These are phyloP conservation scores for Bruguiera gymnorhiza DNA, from an alignment of 345 rosid genomes.

Conservation along the genomic window DNA sequence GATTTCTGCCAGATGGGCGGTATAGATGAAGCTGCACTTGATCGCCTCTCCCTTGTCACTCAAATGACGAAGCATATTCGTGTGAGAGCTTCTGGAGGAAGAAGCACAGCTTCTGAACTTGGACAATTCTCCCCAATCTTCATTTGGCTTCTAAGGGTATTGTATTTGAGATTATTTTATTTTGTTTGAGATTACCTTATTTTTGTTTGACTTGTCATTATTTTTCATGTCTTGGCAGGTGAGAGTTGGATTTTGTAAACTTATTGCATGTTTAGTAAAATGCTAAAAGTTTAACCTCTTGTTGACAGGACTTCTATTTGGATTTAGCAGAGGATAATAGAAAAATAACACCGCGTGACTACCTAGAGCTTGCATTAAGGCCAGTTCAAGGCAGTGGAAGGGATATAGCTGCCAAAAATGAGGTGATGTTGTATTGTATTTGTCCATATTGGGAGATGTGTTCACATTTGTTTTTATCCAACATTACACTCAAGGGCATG, in stretches of 20 bases:
- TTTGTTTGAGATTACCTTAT: neutral
- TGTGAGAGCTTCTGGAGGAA: slow-evolving; percentile 87
- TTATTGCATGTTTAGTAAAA: neutral
- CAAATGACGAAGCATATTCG: slow-evolving; percentile 97
- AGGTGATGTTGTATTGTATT: slow-evolving; percentile 50
- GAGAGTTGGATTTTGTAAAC: neutral
- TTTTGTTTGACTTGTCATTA: neutral
- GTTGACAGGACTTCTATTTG: slow-evolving; percentile 82
- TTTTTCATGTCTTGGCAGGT: neutral
- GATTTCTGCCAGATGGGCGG: slow-evolving; percentile 72
- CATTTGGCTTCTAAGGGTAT: slow-evolving; percentile 98
- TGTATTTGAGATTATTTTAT: slow-evolving; percentile 3
- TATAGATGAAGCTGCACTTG: slow-evolving; percentile 93
- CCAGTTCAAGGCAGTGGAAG: slow-evolving; percentile 76
- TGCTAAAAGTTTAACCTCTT: too few relatives aligned
- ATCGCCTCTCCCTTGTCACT: slow-evolving; percentile 98
- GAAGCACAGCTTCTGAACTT: slow-evolving; percentile 68
- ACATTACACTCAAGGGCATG: too few relatives aligned
- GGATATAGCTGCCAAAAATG: slow-evolving; percentile 86
- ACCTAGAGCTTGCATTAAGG: slow-evolving; percentile 85
- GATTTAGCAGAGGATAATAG: slow-evolving; percentile 78
- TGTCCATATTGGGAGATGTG: neutral
- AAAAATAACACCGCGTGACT: slow-evolving; percentile 91
- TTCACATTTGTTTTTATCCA: neutral
- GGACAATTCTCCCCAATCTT: slow-evolving; percentile 96